Conservation (phyloP, 2,329 filamentous ascomycete genomes). For the Stenocarpella maydis region DNA sequence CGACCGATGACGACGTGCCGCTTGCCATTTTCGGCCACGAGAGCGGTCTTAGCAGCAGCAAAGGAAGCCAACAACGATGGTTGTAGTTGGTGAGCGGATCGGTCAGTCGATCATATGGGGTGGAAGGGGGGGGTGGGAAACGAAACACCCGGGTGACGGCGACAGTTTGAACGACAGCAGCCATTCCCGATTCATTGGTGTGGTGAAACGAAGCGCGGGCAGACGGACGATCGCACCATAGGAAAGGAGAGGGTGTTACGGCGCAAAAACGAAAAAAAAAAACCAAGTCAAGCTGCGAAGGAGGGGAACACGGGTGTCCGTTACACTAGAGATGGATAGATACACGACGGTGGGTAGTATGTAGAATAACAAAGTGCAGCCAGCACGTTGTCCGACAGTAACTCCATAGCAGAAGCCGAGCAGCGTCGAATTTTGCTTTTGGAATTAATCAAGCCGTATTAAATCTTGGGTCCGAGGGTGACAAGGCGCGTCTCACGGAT, state of each 20-base stretch:
- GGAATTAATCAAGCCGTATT: background rate
- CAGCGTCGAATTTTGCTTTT: background rate
- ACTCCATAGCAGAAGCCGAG: background rate
- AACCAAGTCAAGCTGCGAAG: background rate
- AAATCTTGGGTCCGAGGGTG: background rate
- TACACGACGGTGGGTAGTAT: background rate
- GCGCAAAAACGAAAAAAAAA: too few species aligned
- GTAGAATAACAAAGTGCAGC: background rate
- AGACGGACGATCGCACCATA: background rate
- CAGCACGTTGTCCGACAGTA: background rate
- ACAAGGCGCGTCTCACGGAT: slow-evolving; percentile 16
- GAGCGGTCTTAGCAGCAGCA: background rate
- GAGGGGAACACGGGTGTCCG: background rate
- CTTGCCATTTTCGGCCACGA: background rate
- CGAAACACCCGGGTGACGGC: slow-evolving; percentile 6
- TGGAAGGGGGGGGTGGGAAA: background rate
- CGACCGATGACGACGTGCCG: slow-evolving; percentile 2
- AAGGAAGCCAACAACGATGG: background rate
- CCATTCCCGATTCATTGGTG: slow-evolving; percentile 2
- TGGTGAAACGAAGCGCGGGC: slow-evolving; percentile 1
- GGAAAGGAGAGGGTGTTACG: background rate
- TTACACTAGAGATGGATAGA: background rate
- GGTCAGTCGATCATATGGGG: slow-evolving; percentile 6
- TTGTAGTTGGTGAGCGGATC: background rate
- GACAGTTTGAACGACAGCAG: slow-evolving; percentile 16